Conservation (phyloP, 139 green algal genomes). For the Closterium sp. region DNA sequence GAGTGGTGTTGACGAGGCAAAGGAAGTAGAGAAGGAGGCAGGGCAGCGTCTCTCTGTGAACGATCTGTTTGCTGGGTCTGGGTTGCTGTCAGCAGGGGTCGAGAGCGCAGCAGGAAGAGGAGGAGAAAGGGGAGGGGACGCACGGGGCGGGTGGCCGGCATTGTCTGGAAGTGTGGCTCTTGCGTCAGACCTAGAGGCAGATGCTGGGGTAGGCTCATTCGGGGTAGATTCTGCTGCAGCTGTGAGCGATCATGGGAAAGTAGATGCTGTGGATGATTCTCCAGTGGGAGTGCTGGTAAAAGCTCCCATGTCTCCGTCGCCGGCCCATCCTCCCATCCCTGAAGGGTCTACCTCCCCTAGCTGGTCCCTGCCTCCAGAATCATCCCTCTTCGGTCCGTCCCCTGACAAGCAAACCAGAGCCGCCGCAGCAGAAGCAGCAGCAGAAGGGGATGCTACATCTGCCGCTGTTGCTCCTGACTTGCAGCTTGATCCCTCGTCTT, state of each 20-base stretch:
- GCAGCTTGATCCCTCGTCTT: background rate
- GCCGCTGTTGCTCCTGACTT: background rate
- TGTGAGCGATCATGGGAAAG: background rate
- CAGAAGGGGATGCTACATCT: background rate
- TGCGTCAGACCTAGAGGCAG: background rate
- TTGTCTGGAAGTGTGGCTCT: background rate
- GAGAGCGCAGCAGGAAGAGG: background rate
- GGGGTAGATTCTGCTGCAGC: background rate
- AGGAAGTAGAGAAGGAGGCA: background rate
- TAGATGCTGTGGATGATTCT: background rate
- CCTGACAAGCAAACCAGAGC: background rate
- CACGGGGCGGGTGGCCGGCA: background rate
- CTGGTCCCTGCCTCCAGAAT: background rate
- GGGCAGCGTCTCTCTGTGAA: background rate
- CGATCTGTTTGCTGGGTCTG: background rate
- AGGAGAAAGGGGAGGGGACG: background rate
- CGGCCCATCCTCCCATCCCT: background rate
- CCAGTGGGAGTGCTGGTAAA: background rate
- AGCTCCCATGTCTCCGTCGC: too few relatives aligned
- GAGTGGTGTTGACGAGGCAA: too few relatives aligned
- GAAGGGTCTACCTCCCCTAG: background rate
- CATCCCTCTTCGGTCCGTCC: background rate
- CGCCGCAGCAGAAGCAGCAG: background rate
- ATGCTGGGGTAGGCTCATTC: background rate
- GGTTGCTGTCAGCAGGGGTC: background rate